phyloP scores from a whole-genome alignment of 2,329 filamentous ascomycete species.

The Colletotrichum acutatum region DNA sequence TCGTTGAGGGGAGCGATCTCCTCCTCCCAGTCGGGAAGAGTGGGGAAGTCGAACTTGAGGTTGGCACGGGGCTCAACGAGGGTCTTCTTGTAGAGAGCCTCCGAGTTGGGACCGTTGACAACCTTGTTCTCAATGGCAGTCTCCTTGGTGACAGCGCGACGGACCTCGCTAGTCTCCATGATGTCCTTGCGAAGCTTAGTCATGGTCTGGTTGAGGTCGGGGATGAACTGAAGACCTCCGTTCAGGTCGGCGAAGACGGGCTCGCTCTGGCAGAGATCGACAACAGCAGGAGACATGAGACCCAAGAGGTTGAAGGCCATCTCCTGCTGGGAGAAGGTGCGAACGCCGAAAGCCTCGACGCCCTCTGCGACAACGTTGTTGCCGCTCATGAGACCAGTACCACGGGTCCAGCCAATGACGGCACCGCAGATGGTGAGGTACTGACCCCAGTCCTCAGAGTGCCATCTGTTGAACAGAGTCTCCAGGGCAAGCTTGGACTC shows the following conservation, averaged over 20 bases:
- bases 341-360: slow-evolving; percentile 94
- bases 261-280: slow-evolving; percentile 94
- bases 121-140: slow-evolving; percentile 97
- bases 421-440: slow-evolving; percentile 99
- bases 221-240: slow-evolving; percentile 96
- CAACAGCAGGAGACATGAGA: slow-evolving; percentile 92
- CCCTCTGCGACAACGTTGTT: slow-evolving; percentile 99
- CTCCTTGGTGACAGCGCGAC: slow-evolving; percentile 94
- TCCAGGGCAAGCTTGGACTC: slow-evolving; percentile 98
- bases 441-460: slow-evolving; percentile 96
- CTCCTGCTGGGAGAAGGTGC: slow-evolving; percentile 98
- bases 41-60: slow-evolving; percentile 96
- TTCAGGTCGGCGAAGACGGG: slow-evolving; percentile 98
- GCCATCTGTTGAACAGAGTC: slow-evolving; percentile 98
- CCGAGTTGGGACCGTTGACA: slow-evolving; percentile 92
- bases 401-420: slow-evolving; percentile 98
- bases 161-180: slow-evolving; percentile 93
- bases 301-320: slow-evolving; percentile 99
- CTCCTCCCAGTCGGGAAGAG: slow-evolving; percentile 88
- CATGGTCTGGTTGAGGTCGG: slow-evolving; percentile 94
- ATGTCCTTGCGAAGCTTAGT: slow-evolving; percentile 92
- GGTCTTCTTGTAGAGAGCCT: slow-evolving; percentile 94
- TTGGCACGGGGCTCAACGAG: slow-evolving; percentile 94
- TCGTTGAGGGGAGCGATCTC: slow-evolving; percentile 91
- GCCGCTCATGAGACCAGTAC: slow-evolving; percentile 95